Evolutionary conservation across 1,284 basidiomycete genomes (phyloP), one percentile per base, ranked within the genome.

Genomic region (Sparassis latifolia): DNA sequence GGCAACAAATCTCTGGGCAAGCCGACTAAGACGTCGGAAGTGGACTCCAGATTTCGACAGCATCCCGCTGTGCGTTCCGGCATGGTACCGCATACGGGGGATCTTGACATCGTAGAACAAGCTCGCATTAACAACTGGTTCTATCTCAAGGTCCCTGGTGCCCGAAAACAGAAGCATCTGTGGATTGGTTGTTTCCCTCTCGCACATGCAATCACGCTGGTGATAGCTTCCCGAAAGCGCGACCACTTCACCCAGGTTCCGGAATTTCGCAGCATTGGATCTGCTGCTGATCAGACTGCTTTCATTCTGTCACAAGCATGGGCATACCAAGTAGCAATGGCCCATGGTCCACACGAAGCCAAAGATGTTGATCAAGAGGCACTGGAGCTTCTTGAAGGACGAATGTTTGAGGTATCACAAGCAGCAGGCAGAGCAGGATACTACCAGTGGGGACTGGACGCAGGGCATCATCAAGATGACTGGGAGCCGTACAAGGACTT

Each of bases 371-470:
- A 48, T 41, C 30, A 29, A 12, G 43, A 44, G 43, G 28, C 27
- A 20, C 20, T 44, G 10, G 9, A 28, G 5, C 5, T 10, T 5
- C 30, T 48, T 3, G 41, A 48, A 33, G 10, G 4, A 7, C 9
- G 41, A 9, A 42, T 48, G 47, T 48, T 48, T 27, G 47, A 48
- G 28, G 5, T 10, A n/a, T 48, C 41, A 5, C 5, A 27, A 6
- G 40, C 10, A 2, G 39, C 47, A n/a, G 47, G 39, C 5, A 10
- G 9, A 4, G 47, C 47, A 2, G 47, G 47, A 12, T 35, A 7
- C 9, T 42, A 48, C 28, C 47, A 48, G 33, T 48, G 47, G 47
- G 47, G 47, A 6, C 40, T 48, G 4, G 47, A 48, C 41, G 37
- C 33, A 6, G 47, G 47, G 6, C 20, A 35, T 3, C 47, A 48